phyloP scores from a whole-genome alignment of 2,329 filamentous ascomycete genomes.

The Colletotrichum gigasporum region DNA sequence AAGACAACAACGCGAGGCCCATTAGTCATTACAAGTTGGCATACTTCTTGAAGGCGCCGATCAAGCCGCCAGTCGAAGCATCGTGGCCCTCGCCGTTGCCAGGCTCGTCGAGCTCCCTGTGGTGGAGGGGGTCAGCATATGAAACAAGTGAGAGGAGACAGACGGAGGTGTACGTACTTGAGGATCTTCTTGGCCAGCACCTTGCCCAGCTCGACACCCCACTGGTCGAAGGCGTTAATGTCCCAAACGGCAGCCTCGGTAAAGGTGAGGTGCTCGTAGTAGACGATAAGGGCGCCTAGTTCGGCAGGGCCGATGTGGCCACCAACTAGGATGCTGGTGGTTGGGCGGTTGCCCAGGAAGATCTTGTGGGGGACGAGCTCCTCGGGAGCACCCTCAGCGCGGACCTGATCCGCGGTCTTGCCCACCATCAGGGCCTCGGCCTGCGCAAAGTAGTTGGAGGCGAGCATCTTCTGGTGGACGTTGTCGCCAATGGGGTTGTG shows the following conservation, averaged over 20 bases:
- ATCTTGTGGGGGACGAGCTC: constrained; percentile 97
- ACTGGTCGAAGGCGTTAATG: constrained; percentile 99
- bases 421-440: constrained; percentile 91
- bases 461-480: constrained; percentile 96
- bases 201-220: constrained; percentile 99
- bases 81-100: constrained; percentile 81
- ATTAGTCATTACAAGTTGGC: constrained; percentile 54
- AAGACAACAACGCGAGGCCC: constrained; percentile 21
- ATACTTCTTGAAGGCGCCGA: constrained; percentile 90
- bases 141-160: neutral
- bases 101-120: constrained; percentile 80
- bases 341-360: constrained; percentile 96
- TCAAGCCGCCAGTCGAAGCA: constrained; percentile 85
- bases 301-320: constrained; percentile 94
- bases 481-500: constrained; percentile 95
- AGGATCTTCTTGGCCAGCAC: constrained; percentile 92
- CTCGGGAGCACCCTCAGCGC: constrained; percentile 77
- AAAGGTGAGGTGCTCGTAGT: constrained; percentile 99
- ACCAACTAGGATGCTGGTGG: constrained; percentile 89
- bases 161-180: constrained; percentile 38
- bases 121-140: constrained; percentile 40
- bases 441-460: constrained; percentile 91
- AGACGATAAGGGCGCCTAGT: constrained; percentile 93
- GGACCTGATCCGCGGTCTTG: constrained; percentile 83
- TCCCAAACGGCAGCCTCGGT: constrained; percentile 98